Evolutionary conservation across 352 stramenopile genomes (phyloP).

Genomic region (Phytophthora gonapodyides): DNA sequence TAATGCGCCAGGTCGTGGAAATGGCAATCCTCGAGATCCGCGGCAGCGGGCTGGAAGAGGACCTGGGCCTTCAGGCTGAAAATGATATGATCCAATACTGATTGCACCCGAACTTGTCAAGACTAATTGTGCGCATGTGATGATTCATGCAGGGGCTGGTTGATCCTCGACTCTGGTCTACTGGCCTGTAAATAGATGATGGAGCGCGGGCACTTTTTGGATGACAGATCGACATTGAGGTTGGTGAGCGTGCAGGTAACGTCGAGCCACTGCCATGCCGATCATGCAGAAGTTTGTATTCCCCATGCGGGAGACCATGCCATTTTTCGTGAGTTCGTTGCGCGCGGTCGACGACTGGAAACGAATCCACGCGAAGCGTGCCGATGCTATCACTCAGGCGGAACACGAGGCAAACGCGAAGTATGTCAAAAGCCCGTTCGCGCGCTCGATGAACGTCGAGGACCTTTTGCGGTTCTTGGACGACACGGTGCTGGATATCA

Average conservation of each 20-base stretch:
- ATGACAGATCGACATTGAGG: not conserved
- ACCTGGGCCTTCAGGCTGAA: constrained; percentile 19
- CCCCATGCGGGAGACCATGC: constrained; percentile 75
- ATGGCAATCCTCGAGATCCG: constrained; percentile 41
- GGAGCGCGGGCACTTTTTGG: constrained; percentile 1
- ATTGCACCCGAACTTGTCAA: constrained; percentile 11
- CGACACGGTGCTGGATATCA: constrained; percentile 76
- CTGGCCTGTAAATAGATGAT: constrained; percentile 36
- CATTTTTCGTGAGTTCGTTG: constrained; percentile 78
- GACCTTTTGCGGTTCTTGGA: constrained; percentile 74
- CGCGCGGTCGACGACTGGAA: constrained; percentile 77
- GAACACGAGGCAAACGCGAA: constrained; percentile 75
- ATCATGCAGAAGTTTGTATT: constrained; percentile 61
- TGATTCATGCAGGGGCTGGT: constrained; percentile 11
- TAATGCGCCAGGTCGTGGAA: constrained; percentile 27
- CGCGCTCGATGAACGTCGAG: constrained; percentile 62
- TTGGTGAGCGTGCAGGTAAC: constrained; percentile 11
- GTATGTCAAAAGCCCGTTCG: constrained; percentile 76
- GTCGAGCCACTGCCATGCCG: constrained; percentile 10
- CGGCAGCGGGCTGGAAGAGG: constrained; percentile 38
- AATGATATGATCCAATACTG: constrained; percentile 13
- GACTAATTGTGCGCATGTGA: constrained; percentile 27
- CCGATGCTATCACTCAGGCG: constrained; percentile 56
- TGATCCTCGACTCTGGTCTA: constrained; percentile 19
- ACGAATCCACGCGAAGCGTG: constrained; percentile 56